phyloP scores from a whole-genome alignment of 1,284 basidiomycete species.

The Malassezia pachydermatis region DNA sequence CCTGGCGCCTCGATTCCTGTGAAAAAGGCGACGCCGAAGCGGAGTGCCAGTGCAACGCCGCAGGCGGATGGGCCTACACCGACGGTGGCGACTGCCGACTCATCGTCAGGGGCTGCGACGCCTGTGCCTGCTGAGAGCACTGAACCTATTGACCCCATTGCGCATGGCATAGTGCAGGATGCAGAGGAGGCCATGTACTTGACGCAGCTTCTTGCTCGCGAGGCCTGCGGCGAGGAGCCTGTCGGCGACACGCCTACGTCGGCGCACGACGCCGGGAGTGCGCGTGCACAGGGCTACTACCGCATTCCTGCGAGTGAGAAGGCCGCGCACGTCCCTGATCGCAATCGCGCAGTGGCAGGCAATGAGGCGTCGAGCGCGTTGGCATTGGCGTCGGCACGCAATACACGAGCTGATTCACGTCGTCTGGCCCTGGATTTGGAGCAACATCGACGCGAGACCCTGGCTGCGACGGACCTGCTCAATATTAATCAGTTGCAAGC shows the following conservation, averaged over 20 bases:
- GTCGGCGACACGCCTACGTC: slow-evolving; percentile 16
- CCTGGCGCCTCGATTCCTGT: background rate
- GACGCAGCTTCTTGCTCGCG: slow-evolving; percentile 57
- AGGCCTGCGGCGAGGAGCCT: slow-evolving; percentile 26
- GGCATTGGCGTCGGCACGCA: slow-evolving; percentile 66
- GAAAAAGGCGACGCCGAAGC: background rate
- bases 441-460: slow-evolving; percentile 64
- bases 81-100: background rate
- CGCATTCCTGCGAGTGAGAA: slow-evolving; percentile 86
- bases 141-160: background rate
- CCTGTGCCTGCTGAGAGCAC: too few species aligned
- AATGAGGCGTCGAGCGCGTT: slow-evolving; percentile 42
- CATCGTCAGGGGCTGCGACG: too few species aligned
- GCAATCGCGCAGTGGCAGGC: slow-evolving; percentile 54
- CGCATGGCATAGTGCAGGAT: slow-evolving; percentile 59
- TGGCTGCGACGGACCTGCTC: slow-evolving; percentile 56
- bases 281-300: slow-evolving; percentile 87
- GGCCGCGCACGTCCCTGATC: slow-evolving; percentile 63
- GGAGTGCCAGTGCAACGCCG: background rate
- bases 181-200: slow-evolving; percentile 86
- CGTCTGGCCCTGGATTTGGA: slow-evolving; percentile 86
- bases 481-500: slow-evolving; percentile 98
- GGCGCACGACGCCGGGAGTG: slow-evolving; percentile 64
- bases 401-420: slow-evolving; percentile 87
- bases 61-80: background rate